Percentiles rank a stretch among this genome's conserved stretches.
phyloP scores from a whole-genome alignment of 306 rosid genomes.

The Gastrolobium bilobum region DNA sequence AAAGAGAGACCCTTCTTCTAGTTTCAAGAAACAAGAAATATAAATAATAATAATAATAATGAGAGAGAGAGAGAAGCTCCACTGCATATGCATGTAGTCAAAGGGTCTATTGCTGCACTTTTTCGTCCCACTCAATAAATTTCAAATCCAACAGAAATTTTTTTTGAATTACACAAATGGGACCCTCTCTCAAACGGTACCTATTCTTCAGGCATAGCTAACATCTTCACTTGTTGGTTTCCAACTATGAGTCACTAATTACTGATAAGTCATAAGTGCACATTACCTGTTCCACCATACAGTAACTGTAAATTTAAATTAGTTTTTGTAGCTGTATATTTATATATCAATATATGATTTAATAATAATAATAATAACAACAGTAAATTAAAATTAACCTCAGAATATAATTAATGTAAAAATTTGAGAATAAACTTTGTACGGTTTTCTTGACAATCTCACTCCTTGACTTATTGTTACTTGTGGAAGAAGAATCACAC shows the following conservation, averaged over 20 bases:
- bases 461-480: constrained; percentile 32
- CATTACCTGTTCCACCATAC: constrained; percentile 16
- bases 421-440: background rate
- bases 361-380: too few species aligned
- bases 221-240: constrained; percentile 47
- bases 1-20: constrained; percentile 30
- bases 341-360: too few species aligned
- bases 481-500: constrained; percentile 19
- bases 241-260: constrained; percentile 49
- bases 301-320: background rate
- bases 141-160: constrained; percentile 64
- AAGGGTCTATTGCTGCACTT: constrained; percentile 50
- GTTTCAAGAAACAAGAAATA: constrained; percentile 55
- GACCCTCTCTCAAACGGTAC: constrained; percentile 73
- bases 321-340: background rate
- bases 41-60: background rate
- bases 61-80: constrained; percentile 44
- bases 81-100: constrained; percentile 52
- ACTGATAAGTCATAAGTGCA: background rate
- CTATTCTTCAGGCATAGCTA: constrained; percentile 23
- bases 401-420: too few species aligned
- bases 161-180: constrained; percentile 68
- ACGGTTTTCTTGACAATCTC: constrained; percentile 34
- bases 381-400: too few species aligned
- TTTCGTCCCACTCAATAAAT: constrained; percentile 65